phyloP scores from a whole-genome alignment of 2,329 filamentous ascomycete genomes.

The Ceratocystis albifundus region DNA sequence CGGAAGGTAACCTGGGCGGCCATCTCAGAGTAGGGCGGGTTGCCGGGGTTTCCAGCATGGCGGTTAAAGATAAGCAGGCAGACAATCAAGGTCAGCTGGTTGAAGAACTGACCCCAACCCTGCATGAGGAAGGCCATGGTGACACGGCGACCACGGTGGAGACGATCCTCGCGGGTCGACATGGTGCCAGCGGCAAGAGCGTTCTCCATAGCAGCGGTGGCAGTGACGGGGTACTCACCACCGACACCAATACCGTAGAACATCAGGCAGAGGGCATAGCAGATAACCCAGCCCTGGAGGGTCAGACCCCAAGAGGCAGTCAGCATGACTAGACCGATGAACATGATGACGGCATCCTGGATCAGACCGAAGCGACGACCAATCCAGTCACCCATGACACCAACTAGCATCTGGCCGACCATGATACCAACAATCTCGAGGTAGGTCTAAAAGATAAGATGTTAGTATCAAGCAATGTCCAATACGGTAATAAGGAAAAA shows the following conservation, averaged over 20 bases:
- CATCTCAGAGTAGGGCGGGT: conserved; percentile 64
- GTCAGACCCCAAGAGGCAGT: conserved; percentile 80
- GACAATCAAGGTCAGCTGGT: conserved; percentile 81
- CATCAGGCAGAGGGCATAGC: conserved; percentile 90
- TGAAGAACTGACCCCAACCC: conserved; percentile 92
- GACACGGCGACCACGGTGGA: conserved; percentile 91
- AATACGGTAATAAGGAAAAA: background rate
- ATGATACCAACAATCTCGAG: conserved; percentile 94
- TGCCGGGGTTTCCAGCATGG: conserved; percentile 37
- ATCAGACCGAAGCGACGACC: conserved; percentile 92
- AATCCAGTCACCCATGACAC: conserved; percentile 61
- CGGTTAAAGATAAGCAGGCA: conserved; percentile 75
- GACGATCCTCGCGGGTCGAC: conserved; percentile 81
- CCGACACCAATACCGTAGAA: conserved; percentile 58
- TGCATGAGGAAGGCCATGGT: conserved; percentile 97
- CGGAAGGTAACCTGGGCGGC: conserved; percentile 84
- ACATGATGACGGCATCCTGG: conserved; percentile 89
- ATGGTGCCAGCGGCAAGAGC: conserved; percentile 74
- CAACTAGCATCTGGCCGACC: conserved; percentile 78
- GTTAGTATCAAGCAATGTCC: conserved; percentile 4
- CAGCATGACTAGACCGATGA: conserved; percentile 81
- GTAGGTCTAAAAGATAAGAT: conserved; percentile 44
- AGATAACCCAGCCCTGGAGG: conserved; percentile 90
- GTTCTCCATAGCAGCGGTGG: conserved; percentile 88
- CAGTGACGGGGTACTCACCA: conserved; percentile 93